Base-by-base conservation (phyloP, 2,329 filamentous ascomycete genomes). In the Chrysoporthe cubensis region DNA sequence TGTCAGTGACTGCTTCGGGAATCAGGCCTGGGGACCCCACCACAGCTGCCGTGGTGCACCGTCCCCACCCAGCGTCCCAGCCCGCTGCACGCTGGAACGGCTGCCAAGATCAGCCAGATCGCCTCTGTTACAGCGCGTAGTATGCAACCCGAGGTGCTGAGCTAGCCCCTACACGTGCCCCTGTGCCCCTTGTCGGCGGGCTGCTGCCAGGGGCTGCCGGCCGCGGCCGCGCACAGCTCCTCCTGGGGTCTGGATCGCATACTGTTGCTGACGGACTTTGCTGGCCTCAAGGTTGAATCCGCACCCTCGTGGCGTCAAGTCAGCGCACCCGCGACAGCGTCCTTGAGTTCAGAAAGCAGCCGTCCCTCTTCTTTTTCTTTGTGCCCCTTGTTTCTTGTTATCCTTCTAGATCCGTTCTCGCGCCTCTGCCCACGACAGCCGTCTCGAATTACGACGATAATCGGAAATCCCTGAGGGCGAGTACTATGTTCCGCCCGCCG, bases 401-500 rank as follows among this genome's bases (percentile, higher is more conserved):
- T 9, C 21, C n/a, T 40, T 44, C 9, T 26, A 16, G 34, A 16
- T 14, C 13, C 7, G 2, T 9, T 34, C 26, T 26, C 26, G 26
- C 26, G 26, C 26, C 26, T 26, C 26, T 26, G 26, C 26, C 26
- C 26, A 26, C 26, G 26, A 26, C 26, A 26, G 26, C 26, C 26
- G 26, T 26, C 16, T 32, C 46, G 2, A 50, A 9, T 16, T 54
- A 21, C 50, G 50, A 21, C 21, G 4, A 34, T 2, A 26, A 54
- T 54, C 13, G 14, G 2, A 13, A 11, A n/a, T 26, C 32, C 11
- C 16, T 34, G 26, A 8, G 50, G 26, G 32, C 50, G 14, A 54
- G 26, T 62, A 58, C 57, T 54, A 66, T 58, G 64, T 46, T 9
- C n/a, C 21, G n/a, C 18, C 44, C 44, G 26, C n/a, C 40, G 56